phyloP scores from a whole-genome alignment of 306 rosid genomes.

The Ceratonia siliqua region DNA sequence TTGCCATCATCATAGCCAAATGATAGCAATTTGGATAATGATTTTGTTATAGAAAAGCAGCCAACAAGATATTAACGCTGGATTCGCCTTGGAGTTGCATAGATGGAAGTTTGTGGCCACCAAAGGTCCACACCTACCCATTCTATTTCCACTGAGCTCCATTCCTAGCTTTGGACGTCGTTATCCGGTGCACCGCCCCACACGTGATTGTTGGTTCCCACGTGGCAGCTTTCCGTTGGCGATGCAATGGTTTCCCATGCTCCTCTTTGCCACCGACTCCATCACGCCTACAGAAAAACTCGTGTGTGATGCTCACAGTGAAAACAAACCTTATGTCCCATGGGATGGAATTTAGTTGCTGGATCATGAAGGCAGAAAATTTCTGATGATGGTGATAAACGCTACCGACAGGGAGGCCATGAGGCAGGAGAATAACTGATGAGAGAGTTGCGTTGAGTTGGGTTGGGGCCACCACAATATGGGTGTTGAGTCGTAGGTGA shows the following conservation, averaged over 20 bases:
- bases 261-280: not conserved
- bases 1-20: not conserved
- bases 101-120: not conserved
- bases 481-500: not conserved
- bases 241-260: not conserved
- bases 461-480: not conserved
- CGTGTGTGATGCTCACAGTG: no score
- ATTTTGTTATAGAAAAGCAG: slow-evolving; percentile 12
- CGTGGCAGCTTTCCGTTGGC: not conserved
- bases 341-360: no score
- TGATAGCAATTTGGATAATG: slow-evolving; percentile 24
- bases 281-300: not conserved
- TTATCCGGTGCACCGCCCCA: slow-evolving; percentile 7
- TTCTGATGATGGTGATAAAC: no score
- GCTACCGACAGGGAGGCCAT: not conserved
- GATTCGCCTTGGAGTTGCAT: not conserved
- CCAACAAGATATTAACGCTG: not conserved
- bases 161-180: not conserved
- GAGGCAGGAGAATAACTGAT: no score
- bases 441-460: no score
- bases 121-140: slow-evolving; percentile 13
- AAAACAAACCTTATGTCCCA: no score
- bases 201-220: slow-evolving; percentile 29
- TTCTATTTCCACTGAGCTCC: not conserved
- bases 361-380: no score